Conservation (phyloP, 495 filamentous ascomycete genomes). For the Halenospora varia region DNA sequence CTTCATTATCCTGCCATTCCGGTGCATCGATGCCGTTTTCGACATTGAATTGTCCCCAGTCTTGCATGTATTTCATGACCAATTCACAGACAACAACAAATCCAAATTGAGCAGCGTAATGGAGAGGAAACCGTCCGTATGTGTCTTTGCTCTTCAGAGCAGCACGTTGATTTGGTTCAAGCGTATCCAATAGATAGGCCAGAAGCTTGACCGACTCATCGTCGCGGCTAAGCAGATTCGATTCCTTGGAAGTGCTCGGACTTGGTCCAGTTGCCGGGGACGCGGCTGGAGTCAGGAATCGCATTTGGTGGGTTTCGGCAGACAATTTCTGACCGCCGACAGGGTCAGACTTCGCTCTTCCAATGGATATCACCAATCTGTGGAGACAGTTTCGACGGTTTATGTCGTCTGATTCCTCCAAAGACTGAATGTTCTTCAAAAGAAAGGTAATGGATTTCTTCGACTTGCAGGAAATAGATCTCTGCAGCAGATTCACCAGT, state of each 20-base stretch:
- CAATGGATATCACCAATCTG: conserved; percentile 84
- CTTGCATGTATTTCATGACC: conserved; percentile 83
- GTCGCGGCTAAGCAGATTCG: conserved; percentile 36
- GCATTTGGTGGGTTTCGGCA: conserved; percentile 42
- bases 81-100: conserved; percentile 82
- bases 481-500: conserved; percentile 75
- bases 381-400: conserved; percentile 93
- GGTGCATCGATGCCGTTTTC: conserved; percentile 78
- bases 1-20: conserved; percentile 88
- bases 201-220: conserved; percentile 76
- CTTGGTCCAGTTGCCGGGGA: conserved; percentile 59
- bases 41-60: conserved; percentile 83
- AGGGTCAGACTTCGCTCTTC: conserved; percentile 61
- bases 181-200: conserved; percentile 62
- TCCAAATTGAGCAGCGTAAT: conserved; percentile 95
- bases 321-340: conserved; percentile 43
- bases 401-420: conserved; percentile 87
- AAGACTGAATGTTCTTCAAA: conserved; percentile 57
- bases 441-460: conserved; percentile 65
- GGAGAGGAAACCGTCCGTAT: conserved; percentile 82
- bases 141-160: conserved; percentile 67
- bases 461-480: conserved; percentile 70
- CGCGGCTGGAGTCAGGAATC: conserved; percentile 75
- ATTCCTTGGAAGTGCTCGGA: conserved; percentile 48
- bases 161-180: conserved; percentile 64